Evolutionary conservation across 768 basidiomycete species (phyloP).

Genomic region (Lactarius psammicola): DNA sequence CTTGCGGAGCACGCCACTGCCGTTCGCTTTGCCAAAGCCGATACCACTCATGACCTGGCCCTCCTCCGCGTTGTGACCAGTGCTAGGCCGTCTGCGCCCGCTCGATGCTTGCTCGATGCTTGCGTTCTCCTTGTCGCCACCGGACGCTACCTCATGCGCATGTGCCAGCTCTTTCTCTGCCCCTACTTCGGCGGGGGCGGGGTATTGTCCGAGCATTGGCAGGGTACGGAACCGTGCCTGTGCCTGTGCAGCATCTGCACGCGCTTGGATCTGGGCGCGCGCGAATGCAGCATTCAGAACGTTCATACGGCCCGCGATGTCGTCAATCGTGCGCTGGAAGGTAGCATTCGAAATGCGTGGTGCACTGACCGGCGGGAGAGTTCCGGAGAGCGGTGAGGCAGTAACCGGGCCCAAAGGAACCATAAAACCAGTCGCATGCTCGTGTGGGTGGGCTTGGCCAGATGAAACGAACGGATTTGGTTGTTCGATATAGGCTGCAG

Average conservation of each 20-base stretch:
- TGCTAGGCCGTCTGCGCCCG: constrained; percentile 21
- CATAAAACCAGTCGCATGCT: constrained; percentile 14
- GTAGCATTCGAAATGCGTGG: constrained; percentile 43
- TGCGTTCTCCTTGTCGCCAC: constrained; percentile 42
- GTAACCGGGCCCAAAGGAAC: constrained; percentile 22
- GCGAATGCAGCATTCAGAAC: constrained; percentile 34
- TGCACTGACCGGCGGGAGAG: constrained; percentile 43
- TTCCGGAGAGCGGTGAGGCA: constrained; percentile 27
- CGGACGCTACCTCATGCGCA: constrained; percentile 4
- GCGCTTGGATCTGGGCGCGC: constrained; percentile 28
- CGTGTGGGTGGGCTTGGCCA: constrained; percentile 10
- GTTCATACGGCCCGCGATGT: constrained; percentile 49
- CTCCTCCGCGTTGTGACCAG: constrained; percentile 26
- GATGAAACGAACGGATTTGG: constrained; percentile 15
- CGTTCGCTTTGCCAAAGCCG: constrained; percentile 33
- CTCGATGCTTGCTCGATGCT: constrained; percentile 31
- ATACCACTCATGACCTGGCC: constrained; percentile 35
- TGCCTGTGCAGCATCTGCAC: constrained; percentile 21
- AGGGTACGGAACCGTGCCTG: constrained; percentile 14
- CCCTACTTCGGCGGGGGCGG: constrained; percentile 14
- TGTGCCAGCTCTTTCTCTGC: constrained; percentile 14
- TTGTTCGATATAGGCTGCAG: constrained; percentile 6
- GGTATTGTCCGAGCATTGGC: constrained; percentile 18
- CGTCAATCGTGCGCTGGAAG: constrained; percentile 44
- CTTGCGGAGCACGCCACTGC: constrained; percentile 39